Evolutionary conservation across 352 stramenopile species (phyloP).

Genomic region (Globisporangium splendens): DNA sequence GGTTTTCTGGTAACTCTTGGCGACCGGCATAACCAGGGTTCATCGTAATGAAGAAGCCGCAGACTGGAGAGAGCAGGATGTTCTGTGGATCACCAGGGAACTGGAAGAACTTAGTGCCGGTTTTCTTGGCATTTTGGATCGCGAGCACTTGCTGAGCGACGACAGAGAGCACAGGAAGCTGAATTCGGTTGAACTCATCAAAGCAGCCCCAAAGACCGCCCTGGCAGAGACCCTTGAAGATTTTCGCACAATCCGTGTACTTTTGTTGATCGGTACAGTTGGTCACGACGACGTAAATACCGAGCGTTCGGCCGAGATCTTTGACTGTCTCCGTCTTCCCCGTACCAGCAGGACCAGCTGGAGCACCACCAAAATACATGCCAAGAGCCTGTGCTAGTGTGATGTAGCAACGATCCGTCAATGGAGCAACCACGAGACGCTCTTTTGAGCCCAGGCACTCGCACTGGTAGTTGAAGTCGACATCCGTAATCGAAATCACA

Average conservation of each 20-base stretch:
- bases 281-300: slow-evolving; percentile 96
- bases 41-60: slow-evolving; percentile 99
- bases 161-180: slow-evolving; percentile 94
- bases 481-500: slow-evolving; percentile 97
- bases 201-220: slow-evolving; percentile 97
- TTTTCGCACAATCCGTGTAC: slow-evolving; percentile 97
- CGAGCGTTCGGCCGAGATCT: slow-evolving; percentile 93
- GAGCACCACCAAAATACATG: slow-evolving; percentile 97
- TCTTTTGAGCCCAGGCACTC: slow-evolving; percentile 98
- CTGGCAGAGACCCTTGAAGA: slow-evolving; percentile 97
- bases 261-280: slow-evolving; percentile 98
- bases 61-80: slow-evolving; percentile 93
- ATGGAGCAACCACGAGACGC: slow-evolving; percentile 94
- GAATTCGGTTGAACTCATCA: slow-evolving; percentile 98
- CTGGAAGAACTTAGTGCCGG: slow-evolving; percentile 93
- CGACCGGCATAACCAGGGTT: slow-evolving; percentile 98
- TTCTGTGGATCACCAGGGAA: slow-evolving; percentile 98
- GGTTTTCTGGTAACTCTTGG: slow-evolving; percentile 97
- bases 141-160: slow-evolving; percentile 97
- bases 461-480: slow-evolving; percentile 99
- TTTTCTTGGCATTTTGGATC: slow-evolving; percentile 98
- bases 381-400: slow-evolving; percentile 96
- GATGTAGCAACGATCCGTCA: slow-evolving; percentile 98
- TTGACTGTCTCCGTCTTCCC: slow-evolving; percentile 98
- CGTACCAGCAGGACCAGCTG: slow-evolving; percentile 93